A percentile compares a stretch with the other conserved stretches of the same genome.
These are phyloP conservation scores for Coemansia sp. DNA, from an alignment of 192 early-diverging fungal genomes.

Conservation along the genomic window DNA sequence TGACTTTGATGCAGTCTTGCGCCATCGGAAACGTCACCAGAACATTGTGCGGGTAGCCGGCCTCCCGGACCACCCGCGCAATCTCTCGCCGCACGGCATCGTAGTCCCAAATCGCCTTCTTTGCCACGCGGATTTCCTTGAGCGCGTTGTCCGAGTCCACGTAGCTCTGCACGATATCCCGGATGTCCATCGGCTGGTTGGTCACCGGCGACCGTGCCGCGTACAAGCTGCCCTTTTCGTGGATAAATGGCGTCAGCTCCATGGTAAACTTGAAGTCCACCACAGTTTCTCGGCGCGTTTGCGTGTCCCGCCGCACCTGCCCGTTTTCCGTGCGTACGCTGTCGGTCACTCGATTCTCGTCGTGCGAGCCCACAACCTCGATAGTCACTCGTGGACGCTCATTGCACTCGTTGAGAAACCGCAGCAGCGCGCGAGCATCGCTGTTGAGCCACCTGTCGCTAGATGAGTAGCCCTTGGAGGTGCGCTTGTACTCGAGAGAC, in stretches of 20 bases:
- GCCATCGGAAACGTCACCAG: constrained; percentile 37
- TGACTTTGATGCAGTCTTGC: constrained; percentile 26
- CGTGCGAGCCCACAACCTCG: constrained; percentile 36
- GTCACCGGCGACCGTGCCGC: constrained; percentile 11
- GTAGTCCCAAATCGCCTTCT: constrained; percentile 51
- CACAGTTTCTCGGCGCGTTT: constrained; percentile 20
- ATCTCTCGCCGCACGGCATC: constrained; percentile 29
- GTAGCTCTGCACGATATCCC: constrained; percentile 24
- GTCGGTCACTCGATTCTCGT: constrained; percentile 9
- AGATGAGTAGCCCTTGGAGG: constrained; percentile 40
- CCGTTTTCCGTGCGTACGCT: not conserved
- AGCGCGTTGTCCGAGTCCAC: constrained; percentile 27
- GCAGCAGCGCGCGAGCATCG: constrained; percentile 16
- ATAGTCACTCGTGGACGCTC: constrained; percentile 37
- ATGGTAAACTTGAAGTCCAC: constrained; percentile 41
- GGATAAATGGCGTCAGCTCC: constrained; percentile 43
- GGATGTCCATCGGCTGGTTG: constrained; percentile 36
- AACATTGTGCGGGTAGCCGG: constrained; percentile 42
- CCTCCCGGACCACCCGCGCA: constrained; percentile 5
- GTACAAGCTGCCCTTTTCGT: constrained; percentile 35
- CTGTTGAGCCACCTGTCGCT: constrained; percentile 44
- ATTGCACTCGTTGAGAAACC: constrained; percentile 40
- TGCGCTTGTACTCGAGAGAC: constrained; percentile 38
- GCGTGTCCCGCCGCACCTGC: not conserved
- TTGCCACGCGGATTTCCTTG: constrained; percentile 39